Conservation (phyloP, 2,329 filamentous ascomycete species). For the Penicillium sp. region DNA sequence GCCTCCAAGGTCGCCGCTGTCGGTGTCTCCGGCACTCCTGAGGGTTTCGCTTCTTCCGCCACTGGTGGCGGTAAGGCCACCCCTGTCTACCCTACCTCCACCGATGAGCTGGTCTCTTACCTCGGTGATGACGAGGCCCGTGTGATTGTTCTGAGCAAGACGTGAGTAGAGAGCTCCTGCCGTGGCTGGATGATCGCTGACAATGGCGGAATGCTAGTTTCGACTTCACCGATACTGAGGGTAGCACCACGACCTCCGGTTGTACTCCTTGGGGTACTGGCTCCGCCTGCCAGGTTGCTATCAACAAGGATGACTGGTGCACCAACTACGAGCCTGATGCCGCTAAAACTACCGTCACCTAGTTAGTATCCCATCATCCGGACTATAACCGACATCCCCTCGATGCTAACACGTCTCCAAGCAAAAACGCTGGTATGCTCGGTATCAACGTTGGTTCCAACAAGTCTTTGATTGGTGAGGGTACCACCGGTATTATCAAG, state of each 20-base stretch:
- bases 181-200: not conserved
- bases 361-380: not conserved
- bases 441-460: constrained; percentile 13
- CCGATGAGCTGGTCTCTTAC: constrained; percentile 10
- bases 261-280: constrained; percentile 10
- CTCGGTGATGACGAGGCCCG: constrained; percentile 8
- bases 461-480: constrained; percentile 11
- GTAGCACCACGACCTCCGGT: not conserved
- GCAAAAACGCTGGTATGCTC: constrained; percentile 7
- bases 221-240: constrained; percentile 11
- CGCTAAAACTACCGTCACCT: constrained; percentile 5
- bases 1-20: constrained; percentile 7
- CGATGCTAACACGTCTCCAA: not conserved
- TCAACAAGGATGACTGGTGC: constrained; percentile 13
- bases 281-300: constrained; percentile 8
- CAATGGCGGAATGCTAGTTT: not conserved
- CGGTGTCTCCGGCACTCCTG: constrained; percentile 6
- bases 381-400: no score
- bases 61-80: constrained; percentile 11
- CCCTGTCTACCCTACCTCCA: constrained; percentile 7
- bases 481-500: constrained; percentile 6
- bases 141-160: constrained; percentile 12
- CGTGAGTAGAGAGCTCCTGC: not conserved
- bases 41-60: constrained; percentile 10
- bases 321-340: constrained; percentile 6